Evolutionary conservation across 805 yeast species (phyloP).

Genomic region (Metahyphopichia silvanorum): DNA sequence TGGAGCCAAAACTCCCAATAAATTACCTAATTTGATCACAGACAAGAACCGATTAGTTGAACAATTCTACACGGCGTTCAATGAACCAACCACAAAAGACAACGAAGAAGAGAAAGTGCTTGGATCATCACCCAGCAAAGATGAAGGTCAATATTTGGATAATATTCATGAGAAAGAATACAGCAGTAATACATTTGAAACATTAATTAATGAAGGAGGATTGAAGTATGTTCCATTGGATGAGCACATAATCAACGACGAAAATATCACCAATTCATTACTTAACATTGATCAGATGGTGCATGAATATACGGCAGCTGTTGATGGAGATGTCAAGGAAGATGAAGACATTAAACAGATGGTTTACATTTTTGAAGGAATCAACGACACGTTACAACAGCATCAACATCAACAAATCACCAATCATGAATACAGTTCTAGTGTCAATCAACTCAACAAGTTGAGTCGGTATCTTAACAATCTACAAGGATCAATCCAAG

Average conservation of each 20-base stretch:
- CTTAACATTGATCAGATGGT: conserved; percentile 24
- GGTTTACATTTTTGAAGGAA: conserved; percentile 1
- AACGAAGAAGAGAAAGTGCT: background rate
- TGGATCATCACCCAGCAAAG: background rate
- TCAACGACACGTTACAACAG: conserved; percentile 2
- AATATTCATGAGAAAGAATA: conserved; percentile 1
- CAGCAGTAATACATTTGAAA: conserved; percentile 10
- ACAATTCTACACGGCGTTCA: conserved; percentile 32
- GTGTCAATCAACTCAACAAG: conserved; percentile 7
- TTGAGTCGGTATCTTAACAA: conserved; percentile 15
- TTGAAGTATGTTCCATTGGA: conserved; percentile 10
- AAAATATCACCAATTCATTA: conserved; percentile 23
- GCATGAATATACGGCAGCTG: conserved; percentile 9
- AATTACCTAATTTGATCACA: conserved; percentile 4
- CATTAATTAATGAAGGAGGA: conserved; percentile 18
- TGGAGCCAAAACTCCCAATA: background rate
- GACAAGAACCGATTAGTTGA: conserved; percentile 37
- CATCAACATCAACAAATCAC: conserved; percentile 1
- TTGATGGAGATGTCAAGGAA: background rate
- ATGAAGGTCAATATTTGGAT: background rate
- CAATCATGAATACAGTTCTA: background rate
- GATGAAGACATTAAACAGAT: conserved; percentile 1
- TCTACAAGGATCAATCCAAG: conserved; percentile 15
- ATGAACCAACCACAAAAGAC: conserved; percentile 10
- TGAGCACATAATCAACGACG: conserved; percentile 14